Conservation (phyloP, 345 rosid genomes). For the Lepidium sativum region DNA sequence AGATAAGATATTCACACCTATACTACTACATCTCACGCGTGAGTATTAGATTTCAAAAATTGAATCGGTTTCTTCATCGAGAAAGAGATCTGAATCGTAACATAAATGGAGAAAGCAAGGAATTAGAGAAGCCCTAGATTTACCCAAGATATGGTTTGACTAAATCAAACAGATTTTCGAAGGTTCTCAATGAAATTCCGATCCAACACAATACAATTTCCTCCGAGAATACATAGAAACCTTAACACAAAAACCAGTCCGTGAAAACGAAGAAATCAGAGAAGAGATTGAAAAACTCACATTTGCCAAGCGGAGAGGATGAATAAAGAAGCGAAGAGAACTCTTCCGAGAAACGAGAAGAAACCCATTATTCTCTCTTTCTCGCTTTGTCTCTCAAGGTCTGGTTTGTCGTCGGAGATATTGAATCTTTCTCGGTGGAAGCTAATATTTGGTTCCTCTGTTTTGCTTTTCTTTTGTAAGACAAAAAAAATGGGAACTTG, state of each 20-base stretch:
- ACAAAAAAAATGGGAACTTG: too few relatives aligned
- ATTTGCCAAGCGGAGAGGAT: conserved; percentile 91
- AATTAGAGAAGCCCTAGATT: conserved; percentile 1
- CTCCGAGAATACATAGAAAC: background rate
- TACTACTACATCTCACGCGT: background rate
- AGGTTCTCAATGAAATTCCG: conserved; percentile 4
- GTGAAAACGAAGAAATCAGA: background rate
- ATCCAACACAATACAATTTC: background rate
- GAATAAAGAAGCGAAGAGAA: conserved; percentile 79
- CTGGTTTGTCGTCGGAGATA: conserved; percentile 12
- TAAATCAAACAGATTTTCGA: background rate
- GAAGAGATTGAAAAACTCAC: conserved; percentile 28
- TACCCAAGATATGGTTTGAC: background rate
- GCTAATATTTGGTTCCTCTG: conserved; percentile 8
- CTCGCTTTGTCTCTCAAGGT: background rate
- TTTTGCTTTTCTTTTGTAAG: background rate
- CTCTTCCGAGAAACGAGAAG: conserved; percentile 82
- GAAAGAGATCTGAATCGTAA: background rate
- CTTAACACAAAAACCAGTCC: background rate
- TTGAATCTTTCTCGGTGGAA: conserved; percentile 6
- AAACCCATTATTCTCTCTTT: conserved; percentile 53
- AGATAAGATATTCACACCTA: background rate
- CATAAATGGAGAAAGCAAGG: background rate
- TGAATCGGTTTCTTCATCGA: background rate
- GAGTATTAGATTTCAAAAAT: background rate